A percentile compares a stretch with the other conserved stretches of the same genome.
Evolutionary conservation across 2,329 filamentous ascomycete genomes (phyloP).

Genomic region (Ophiognomonia clavigignenti-juglandacearum): DNA sequence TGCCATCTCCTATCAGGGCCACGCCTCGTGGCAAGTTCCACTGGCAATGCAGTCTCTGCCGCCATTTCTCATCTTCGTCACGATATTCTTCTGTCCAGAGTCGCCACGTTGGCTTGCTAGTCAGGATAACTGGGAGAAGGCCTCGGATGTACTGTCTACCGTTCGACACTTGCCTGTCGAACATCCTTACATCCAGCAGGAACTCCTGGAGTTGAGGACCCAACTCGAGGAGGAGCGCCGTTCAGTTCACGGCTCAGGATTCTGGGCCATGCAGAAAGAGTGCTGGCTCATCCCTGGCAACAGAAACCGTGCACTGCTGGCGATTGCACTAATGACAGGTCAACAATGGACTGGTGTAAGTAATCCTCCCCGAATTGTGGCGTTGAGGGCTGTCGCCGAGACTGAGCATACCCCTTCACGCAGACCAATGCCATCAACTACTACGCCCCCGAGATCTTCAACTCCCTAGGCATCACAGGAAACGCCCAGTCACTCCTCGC

Average conservation of each 20-base stretch:
- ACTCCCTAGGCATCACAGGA: conserved; percentile 33
- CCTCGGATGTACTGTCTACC: conserved; percentile 23
- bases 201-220: conserved; percentile 26
- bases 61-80: conserved; percentile 45
- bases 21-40: conserved; percentile 34
- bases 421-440: conserved; percentile 27
- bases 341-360: conserved; percentile 63
- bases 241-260: conserved; percentile 19
- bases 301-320: conserved; percentile 23
- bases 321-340: conserved; percentile 58
- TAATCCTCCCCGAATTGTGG: conserved; percentile 17
- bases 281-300: conserved; percentile 36
- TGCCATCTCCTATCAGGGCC: conserved; percentile 2
- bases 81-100: conserved; percentile 55
- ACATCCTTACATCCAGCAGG: conserved; percentile 32
- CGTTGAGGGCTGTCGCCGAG: neutral
- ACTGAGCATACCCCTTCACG: neutral
- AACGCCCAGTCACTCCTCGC: conserved; percentile 52
- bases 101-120: conserved; percentile 61
- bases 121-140: conserved; percentile 59
- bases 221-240: conserved; percentile 26
- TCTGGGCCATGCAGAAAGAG: conserved; percentile 22
- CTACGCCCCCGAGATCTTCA: conserved; percentile 29
- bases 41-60: conserved; percentile 58
- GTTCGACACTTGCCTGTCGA: conserved; percentile 30